Evolutionary conservation across 768 basidiomycete species (phyloP).

Genomic region (Clathrus columnatus): DNA sequence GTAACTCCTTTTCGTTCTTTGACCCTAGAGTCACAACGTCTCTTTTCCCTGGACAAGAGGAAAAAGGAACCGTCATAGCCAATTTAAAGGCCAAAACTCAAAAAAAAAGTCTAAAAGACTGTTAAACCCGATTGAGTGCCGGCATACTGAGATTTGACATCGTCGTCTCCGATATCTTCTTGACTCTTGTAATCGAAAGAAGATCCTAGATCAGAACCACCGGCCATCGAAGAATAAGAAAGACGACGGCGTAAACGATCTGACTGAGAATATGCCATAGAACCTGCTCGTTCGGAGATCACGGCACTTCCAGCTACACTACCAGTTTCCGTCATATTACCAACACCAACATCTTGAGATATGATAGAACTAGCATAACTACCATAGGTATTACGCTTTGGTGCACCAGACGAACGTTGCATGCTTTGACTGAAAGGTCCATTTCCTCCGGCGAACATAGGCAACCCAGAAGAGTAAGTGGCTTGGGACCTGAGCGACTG

Average conservation of each 20-base stretch:
- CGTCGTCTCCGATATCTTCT: constrained; percentile 75
- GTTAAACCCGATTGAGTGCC: constrained; percentile 82
- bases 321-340: constrained; percentile 43
- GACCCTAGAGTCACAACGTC: no score
- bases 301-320: constrained; percentile 49
- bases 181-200: constrained; percentile 84
- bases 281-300: constrained; percentile 35
- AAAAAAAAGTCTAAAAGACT: constrained; percentile 57
- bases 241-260: constrained; percentile 74
- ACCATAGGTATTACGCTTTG: constrained; percentile 69
- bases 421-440: constrained; percentile 64
- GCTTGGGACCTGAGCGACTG: constrained; percentile 96
- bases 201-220: constrained; percentile 69
- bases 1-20: no score
- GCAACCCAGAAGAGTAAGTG: constrained; percentile 86
- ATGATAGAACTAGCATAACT: constrained; percentile 75
- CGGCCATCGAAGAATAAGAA: constrained; percentile 70
- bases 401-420: constrained; percentile 52
- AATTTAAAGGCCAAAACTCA: no score
- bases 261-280: constrained; percentile 82
- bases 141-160: constrained; percentile 83
- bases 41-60: constrained; percentile 30
- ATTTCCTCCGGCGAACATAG: constrained; percentile 61
- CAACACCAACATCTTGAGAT: constrained; percentile 79
- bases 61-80: constrained; percentile 16